These are phyloP conservation scores for Marasmius fiardii DNA, from an alignment of 1,284 basidiomycete species.

Conservation along the genomic window DNA sequence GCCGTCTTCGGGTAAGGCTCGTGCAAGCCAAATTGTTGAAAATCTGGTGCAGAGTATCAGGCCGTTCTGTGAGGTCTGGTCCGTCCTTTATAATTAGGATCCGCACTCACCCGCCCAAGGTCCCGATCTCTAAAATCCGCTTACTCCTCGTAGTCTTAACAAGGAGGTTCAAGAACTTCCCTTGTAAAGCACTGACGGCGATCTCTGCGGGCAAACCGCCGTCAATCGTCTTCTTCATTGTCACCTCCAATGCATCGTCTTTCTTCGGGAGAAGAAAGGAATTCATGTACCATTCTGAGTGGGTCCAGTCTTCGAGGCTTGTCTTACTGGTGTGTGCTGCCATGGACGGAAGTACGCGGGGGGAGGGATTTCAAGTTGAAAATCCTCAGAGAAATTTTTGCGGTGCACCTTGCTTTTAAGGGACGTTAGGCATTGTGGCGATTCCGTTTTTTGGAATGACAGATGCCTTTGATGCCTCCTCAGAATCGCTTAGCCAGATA, in stretches of 20 bases:
- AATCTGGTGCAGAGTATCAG: constrained; percentile 24
- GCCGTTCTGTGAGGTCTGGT: background rate
- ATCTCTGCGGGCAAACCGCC: constrained; percentile 50
- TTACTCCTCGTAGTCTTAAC: constrained; percentile 47
- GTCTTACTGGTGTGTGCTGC: constrained; percentile 9
- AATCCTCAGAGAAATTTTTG: no score
- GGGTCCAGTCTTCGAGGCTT: constrained; percentile 40
- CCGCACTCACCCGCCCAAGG: constrained; percentile 45
- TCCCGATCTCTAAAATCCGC: constrained; percentile 57
- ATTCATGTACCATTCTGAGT: constrained; percentile 49
- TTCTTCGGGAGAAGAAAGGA: constrained; percentile 40
- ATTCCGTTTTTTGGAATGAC: no score
- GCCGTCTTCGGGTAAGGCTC: constrained; percentile 51
- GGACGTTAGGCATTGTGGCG: no score
- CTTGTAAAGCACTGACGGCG: constrained; percentile 53
- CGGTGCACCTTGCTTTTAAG: no score
- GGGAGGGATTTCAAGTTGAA: no score
- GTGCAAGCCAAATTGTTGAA: constrained; percentile 58
- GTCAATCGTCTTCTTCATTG: constrained; percentile 38
- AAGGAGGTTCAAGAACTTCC: constrained; percentile 54
- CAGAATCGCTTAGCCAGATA: no score
- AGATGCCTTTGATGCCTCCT: no score
- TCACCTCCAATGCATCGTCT: constrained; percentile 30
- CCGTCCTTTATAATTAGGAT: background rate
- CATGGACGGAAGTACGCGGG: background rate